These are phyloP conservation scores for Suillus bovinus DNA, from an alignment of 768 basidiomycete species.

Conservation along the genomic window DNA sequence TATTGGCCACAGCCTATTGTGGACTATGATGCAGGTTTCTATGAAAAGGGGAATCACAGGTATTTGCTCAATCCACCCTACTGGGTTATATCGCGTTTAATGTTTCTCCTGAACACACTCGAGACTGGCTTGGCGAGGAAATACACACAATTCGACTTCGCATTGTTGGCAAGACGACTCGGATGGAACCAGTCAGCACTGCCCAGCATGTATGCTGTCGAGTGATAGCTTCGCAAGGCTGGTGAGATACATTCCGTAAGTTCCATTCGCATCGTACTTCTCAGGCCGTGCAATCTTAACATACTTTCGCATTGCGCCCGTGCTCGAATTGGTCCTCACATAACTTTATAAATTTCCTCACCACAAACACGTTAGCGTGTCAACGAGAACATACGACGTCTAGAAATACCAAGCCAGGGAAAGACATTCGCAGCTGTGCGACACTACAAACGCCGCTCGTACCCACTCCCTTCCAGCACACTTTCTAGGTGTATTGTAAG, in stretches of 20 bases:
- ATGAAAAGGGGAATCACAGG: not conserved
- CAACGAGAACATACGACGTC: conserved; percentile 73
- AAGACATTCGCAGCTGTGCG: conserved; percentile 82
- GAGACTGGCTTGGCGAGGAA: not conserved
- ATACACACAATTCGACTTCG: not conserved
- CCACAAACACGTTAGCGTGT: conserved; percentile 35
- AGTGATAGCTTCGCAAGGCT: not conserved
- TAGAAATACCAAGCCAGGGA: conserved; percentile 73
- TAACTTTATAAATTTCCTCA: conserved; percentile 81
- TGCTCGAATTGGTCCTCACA: not conserved
- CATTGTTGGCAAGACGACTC: not conserved
- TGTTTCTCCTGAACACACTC: not conserved
- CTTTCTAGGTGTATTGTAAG: conserved; percentile 77
- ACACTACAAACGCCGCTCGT: conserved; percentile 92
- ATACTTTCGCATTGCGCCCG: too few relatives aligned
- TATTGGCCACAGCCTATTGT: not conserved
- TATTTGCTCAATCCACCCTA: not conserved
- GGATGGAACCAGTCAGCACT: not conserved
- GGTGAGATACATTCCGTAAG: not conserved
- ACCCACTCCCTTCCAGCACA: conserved; percentile 87
- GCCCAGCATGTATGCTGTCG: not conserved
- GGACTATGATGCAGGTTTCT: not conserved
- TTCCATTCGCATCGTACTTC: not conserved
- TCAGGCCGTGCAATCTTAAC: not conserved
- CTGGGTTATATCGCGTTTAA: not conserved